Percentiles rank a stretch among this genome's conserved stretches.
phyloP scores from a whole-genome alignment of 805 yeast genomes.

The Suhomyces xylopsoci region DNA sequence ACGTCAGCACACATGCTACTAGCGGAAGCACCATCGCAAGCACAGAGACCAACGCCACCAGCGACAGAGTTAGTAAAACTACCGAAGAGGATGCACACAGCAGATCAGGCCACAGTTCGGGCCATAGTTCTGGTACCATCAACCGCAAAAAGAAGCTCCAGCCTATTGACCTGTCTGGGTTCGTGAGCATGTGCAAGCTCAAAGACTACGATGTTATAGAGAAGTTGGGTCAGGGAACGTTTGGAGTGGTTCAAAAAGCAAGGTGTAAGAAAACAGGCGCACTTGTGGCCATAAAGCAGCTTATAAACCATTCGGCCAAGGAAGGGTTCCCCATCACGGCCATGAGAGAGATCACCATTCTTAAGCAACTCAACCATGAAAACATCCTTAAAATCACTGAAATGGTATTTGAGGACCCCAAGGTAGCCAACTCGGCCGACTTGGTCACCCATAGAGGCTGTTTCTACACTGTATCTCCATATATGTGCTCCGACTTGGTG shows the following conservation, averaged over 20 bases:
- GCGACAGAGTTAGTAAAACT: not conserved
- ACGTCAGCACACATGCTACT: not conserved
- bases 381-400: constrained; percentile 78
- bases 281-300: constrained; percentile 82
- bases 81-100: not conserved
- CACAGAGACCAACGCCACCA: not conserved
- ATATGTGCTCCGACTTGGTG: constrained; percentile 87
- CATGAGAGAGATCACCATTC: constrained; percentile 81
- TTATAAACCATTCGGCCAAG: constrained; percentile 71
- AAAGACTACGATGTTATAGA: constrained; percentile 31
- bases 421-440: constrained; percentile 31
- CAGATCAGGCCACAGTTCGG: not conserved
- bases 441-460: constrained; percentile 37
- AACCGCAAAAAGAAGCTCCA: not conserved
- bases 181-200: constrained; percentile 31
- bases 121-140: not conserved
- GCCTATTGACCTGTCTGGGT: constrained; percentile 8
- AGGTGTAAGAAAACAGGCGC: constrained; percentile 48
- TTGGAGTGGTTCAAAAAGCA: constrained; percentile 81
- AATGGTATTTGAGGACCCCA: constrained; percentile 54
- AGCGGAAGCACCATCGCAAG: not conserved
- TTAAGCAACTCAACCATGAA: constrained; percentile 64
- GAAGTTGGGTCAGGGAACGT: constrained; percentile 45
- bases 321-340: constrained; percentile 94
- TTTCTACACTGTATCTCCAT: constrained; percentile 88